Evolutionary conservation across 2,329 filamentous ascomycete genomes (phyloP).

Genomic region (Harringtonia aguacate): DNA sequence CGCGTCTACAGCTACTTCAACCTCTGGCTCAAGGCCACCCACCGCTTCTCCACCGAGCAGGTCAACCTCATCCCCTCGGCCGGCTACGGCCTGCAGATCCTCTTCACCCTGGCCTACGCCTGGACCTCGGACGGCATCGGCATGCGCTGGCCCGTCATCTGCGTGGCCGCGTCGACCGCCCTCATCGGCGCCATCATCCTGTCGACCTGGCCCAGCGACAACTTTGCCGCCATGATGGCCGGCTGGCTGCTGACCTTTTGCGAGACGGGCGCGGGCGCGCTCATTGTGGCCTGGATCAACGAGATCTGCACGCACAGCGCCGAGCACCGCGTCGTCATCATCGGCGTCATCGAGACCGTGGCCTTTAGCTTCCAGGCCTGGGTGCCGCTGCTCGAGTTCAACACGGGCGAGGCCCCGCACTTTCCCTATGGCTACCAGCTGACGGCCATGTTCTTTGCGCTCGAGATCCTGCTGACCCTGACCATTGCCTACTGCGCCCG

Average conservation of each 20-base stretch:
- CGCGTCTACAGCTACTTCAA: slow-evolving; percentile 43
- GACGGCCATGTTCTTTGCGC: slow-evolving; percentile 16
- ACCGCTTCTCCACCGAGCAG: slow-evolving; percentile 29
- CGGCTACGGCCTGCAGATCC: slow-evolving; percentile 39
- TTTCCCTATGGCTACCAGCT: slow-evolving; percentile 17
- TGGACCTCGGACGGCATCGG: slow-evolving; percentile 55
- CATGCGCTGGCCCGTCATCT: slow-evolving; percentile 51
- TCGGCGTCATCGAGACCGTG: slow-evolving; percentile 8
- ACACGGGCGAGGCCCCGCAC: slow-evolving; percentile 9
- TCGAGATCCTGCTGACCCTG: slow-evolving; percentile 10
- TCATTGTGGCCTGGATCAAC: slow-evolving; percentile 9
- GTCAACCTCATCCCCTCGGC: slow-evolving; percentile 49
- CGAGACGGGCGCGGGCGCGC: slow-evolving; percentile 6
- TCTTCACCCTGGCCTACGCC: slow-evolving; percentile 51
- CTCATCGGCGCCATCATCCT: background rate
- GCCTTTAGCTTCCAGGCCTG: slow-evolving; percentile 9
- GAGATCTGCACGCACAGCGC: slow-evolving; percentile 8
- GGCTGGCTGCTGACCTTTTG: slow-evolving; percentile 8
- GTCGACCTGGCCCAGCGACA: background rate
- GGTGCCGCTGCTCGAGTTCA: slow-evolving; percentile 9
- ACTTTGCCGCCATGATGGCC: slow-evolving; percentile 6
- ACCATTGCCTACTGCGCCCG: background rate
- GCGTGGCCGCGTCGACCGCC: slow-evolving; percentile 31
- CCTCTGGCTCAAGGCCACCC: slow-evolving; percentile 30
- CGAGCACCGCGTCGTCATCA: slow-evolving; percentile 8